phyloP scores from a whole-genome alignment of 2,329 filamentous ascomycete genomes.

The Pezicula rhizophila region DNA sequence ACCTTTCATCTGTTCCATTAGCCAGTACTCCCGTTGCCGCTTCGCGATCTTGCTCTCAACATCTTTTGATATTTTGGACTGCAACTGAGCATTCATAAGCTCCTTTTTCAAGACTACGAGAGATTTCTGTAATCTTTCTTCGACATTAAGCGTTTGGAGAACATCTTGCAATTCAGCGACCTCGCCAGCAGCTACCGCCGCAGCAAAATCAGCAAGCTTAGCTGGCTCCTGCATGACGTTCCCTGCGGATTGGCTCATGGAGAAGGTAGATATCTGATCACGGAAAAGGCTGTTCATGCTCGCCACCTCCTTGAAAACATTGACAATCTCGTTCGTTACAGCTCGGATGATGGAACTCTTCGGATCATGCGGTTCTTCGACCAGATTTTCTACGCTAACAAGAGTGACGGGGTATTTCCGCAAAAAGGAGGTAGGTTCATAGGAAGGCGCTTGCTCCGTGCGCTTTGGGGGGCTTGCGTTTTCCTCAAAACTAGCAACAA shows the following conservation, averaged over 20 bases:
- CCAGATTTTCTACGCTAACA: conserved; percentile 90
- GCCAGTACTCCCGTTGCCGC: conserved; percentile 93
- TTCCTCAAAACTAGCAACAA: conserved; percentile 96
- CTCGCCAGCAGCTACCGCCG: conserved; percentile 91
- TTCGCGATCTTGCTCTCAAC: conserved; percentile 97
- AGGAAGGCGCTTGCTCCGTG: conserved; percentile 48
- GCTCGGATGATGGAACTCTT: conserved; percentile 86
- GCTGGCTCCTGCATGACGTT: conserved; percentile 93
- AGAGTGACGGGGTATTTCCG: conserved; percentile 88
- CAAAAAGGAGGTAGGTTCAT: conserved; percentile 86
- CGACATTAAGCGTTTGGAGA: conserved; percentile 80
- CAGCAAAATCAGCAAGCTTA: conserved; percentile 94
- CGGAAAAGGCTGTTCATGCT: conserved; percentile 90
- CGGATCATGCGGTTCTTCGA: conserved; percentile 82
- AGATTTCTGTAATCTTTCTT: conserved; percentile 87
- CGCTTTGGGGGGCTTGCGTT: conserved; percentile 55
- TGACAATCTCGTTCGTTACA: conserved; percentile 95
- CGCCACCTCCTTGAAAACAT: conserved; percentile 96
- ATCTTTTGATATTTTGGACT: conserved; percentile 96
- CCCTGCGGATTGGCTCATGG: conserved; percentile 87
- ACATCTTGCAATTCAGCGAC: conserved; percentile 89
- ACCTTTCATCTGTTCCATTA: conserved; percentile 99
- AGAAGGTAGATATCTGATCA: conserved; percentile 95
- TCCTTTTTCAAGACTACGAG: conserved; percentile 94
- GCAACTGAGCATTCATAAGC: conserved; percentile 93